These are phyloP conservation scores for Diutina mesorugosa DNA, from an alignment of 1,139 yeast species.

Conservation along the genomic window DNA sequence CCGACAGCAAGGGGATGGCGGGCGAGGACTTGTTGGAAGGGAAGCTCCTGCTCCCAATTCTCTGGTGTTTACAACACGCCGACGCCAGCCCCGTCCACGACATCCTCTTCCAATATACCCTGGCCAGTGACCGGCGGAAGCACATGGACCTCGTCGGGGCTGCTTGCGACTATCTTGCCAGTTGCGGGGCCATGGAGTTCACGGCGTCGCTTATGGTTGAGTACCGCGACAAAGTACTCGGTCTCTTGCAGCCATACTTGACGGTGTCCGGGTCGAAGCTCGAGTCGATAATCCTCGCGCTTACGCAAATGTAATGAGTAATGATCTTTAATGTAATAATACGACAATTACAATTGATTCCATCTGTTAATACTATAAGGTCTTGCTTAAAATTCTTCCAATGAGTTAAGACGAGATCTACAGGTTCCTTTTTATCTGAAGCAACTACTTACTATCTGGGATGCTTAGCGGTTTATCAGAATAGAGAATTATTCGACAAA, in stretches of 20 bases:
- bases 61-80: not conserved
- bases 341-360: not conserved
- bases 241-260: not conserved
- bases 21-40: slow-evolving; percentile 89
- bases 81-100: not conserved
- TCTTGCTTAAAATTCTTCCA: too few relatives aligned
- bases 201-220: not conserved
- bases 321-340: not conserved
- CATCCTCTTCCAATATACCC: not conserved
- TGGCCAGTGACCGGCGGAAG: not conserved
- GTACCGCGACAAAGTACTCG: not conserved
- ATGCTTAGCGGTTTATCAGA: too few relatives aligned
- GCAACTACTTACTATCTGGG: too few relatives aligned
- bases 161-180: not conserved
- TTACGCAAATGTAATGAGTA: not conserved
- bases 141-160: not conserved
- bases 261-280: not conserved
- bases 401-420: too few relatives aligned
- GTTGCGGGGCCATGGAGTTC: not conserved
- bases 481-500: too few relatives aligned
- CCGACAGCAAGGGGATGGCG: slow-evolving; percentile 52
- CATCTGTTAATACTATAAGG: not conserved
- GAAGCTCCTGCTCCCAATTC: slow-evolving; percentile 61
- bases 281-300: not conserved
- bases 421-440: too few relatives aligned